A percentile compares a stretch with the other conserved stretches of the same genome.
Conservation (phyloP, 78 protist genomes). For the Dictyostelium discoideum region DNA sequence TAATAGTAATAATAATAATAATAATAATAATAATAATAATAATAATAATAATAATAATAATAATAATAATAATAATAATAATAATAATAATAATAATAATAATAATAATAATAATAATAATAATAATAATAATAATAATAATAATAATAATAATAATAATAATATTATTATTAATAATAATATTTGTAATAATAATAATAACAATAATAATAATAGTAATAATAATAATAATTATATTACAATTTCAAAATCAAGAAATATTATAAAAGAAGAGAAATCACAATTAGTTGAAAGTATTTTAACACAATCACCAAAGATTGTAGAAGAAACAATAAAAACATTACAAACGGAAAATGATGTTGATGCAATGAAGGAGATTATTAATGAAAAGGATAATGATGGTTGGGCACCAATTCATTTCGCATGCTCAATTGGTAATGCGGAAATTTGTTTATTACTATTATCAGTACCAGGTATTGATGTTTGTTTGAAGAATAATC, state of each 20-base stretch:
- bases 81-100: not conserved
- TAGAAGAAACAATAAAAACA: not conserved
- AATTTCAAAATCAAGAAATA: not conserved
- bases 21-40: not conserved
- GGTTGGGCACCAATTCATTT: constrained; percentile 66
- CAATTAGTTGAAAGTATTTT: not conserved
- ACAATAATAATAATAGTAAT: not conserved
- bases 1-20: not conserved
- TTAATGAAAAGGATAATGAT: constrained; percentile 23
- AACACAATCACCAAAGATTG: not conserved
- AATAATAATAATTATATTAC: constrained; percentile 1
- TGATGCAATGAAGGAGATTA: not conserved
- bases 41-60: not conserved
- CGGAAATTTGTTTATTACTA: constrained; percentile 33
- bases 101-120: not conserved
- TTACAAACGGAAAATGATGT: not conserved
- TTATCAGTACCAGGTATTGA: constrained; percentile 24
- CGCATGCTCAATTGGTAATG: constrained; percentile 34
- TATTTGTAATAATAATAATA: not conserved
- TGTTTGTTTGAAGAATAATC: constrained; percentile 19
- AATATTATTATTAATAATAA: too few relatives aligned
- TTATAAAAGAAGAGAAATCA: constrained; percentile 14
- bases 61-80: not conserved
- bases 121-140: not conserved
- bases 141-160: not conserved